Percentiles rank a stretch among this genome's conserved stretches.
phyloP scores from a whole-genome alignment of 805 yeast species.

The Isabelozyma pseudorhagii region DNA sequence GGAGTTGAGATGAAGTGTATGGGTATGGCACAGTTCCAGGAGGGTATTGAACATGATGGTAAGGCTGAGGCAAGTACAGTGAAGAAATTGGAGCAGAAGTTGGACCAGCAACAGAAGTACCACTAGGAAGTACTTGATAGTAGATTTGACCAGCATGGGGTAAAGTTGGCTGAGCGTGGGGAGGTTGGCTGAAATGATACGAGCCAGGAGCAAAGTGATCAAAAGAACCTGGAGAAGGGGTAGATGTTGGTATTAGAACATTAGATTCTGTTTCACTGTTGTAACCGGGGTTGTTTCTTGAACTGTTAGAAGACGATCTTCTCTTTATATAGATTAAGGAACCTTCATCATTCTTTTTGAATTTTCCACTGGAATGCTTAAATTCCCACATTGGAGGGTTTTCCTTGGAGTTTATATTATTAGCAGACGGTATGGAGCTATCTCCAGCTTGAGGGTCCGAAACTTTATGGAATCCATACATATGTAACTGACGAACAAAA shows the following conservation, averaged over 20 bases:
- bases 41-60: conserved; percentile 1
- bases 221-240: conserved; percentile 7
- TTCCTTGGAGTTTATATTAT: conserved; percentile 12
- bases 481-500: conserved; percentile 90
- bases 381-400: conserved; percentile 51
- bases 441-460: conserved; percentile 35
- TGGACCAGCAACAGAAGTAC: conserved; percentile 1
- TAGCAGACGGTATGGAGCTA: neutral
- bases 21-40: neutral
- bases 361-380: conserved; percentile 50
- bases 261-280: conserved; percentile 1
- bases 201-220: conserved; percentile 7
- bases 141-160: conserved; percentile 1
- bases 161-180: conserved; percentile 2
- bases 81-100: conserved; percentile 2
- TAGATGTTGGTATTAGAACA: conserved; percentile 5
- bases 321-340: conserved; percentile 46
- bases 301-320: conserved; percentile 39
- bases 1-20: neutral
- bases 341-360: conserved; percentile 45
- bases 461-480: conserved; percentile 94
- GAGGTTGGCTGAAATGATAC: conserved; percentile 2
- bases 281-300: conserved; percentile 8
- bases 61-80: conserved; percentile 5
- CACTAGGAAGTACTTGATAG: neutral